phyloP scores from a whole-genome alignment of 495 filamentous ascomycete species.

The Hypomontagnella submonticulosa region DNA sequence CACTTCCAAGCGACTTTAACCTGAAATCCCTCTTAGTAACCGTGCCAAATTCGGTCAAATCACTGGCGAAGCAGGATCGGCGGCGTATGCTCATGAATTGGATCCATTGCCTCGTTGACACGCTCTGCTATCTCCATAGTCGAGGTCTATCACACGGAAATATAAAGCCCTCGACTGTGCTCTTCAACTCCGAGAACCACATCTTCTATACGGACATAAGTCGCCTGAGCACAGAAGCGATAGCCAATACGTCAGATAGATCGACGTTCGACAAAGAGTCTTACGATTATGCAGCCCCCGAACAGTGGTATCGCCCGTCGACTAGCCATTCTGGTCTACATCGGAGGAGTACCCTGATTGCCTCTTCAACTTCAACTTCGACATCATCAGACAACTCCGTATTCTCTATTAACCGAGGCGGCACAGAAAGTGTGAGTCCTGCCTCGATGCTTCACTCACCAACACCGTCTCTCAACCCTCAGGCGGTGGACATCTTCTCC shows the following conservation, averaged over 20 bases:
- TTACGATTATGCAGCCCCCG: conserved; percentile 90
- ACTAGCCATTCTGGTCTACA: conserved; percentile 38
- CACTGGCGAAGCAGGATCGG: conserved; percentile 75
- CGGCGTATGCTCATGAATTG: conserved; percentile 78
- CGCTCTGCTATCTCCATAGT: conserved; percentile 79
- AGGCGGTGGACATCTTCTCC: conserved; percentile 79
- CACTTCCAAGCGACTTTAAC: conserved; percentile 77
- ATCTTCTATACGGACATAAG: conserved; percentile 80
- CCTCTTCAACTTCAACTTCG: conserved; percentile 42
- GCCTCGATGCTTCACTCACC: conserved; percentile 49
- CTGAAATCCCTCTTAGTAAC: conserved; percentile 81
- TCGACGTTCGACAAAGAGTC: conserved; percentile 74
- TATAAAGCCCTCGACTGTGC: conserved; percentile 84
- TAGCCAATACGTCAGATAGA: conserved; percentile 53
- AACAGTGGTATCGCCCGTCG: conserved; percentile 71
- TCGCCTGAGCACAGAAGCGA: conserved; percentile 63
- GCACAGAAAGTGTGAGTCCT: conserved; percentile 41
- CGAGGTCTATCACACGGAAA: conserved; percentile 78
- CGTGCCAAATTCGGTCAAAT: conserved; percentile 72
- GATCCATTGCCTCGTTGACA: conserved; percentile 87
- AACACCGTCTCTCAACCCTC: conserved; percentile 55
- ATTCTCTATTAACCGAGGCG: conserved; percentile 52
- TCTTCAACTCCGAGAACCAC: conserved; percentile 75
- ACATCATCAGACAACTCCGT: conserved; percentile 50
- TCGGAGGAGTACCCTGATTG: conserved; percentile 48